These are phyloP conservation scores for Amphibolis antarctica DNA, from an alignment of 106 monocot genomes.

Conservation along the genomic window DNA sequence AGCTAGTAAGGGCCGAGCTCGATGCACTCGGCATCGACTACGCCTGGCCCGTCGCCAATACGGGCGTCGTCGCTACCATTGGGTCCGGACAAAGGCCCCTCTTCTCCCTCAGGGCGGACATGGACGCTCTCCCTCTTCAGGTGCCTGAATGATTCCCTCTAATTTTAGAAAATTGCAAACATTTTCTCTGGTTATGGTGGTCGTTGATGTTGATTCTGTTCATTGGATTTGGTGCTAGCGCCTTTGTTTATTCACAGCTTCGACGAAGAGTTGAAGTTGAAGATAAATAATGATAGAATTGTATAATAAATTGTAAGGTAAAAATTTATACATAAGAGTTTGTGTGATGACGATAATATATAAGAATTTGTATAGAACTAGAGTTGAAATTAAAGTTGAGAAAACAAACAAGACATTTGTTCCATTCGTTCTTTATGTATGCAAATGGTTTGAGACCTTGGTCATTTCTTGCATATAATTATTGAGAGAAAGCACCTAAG, in stretches of 20 bases:
- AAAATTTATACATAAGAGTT: too few species aligned
- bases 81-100: slow-evolving; percentile 41
- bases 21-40: slow-evolving; percentile 54
- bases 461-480: not conserved
- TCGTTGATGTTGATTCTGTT: not conserved
- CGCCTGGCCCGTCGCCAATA: slow-evolving; percentile 66
- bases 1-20: slow-evolving; percentile 63
- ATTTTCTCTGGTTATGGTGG: not conserved
- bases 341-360: too few species aligned
- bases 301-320: too few species aligned
- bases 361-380: too few species aligned
- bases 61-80: slow-evolving; percentile 60
- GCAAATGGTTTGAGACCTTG: not conserved
- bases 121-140: slow-evolving; percentile 61
- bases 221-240: not conserved
- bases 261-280: too few species aligned
- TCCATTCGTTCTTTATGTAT: too few species aligned
- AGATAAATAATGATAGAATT: too few species aligned
- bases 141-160: slow-evolving; percentile 8
- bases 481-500: not conserved
- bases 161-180: not conserved
- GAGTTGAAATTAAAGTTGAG: too few species aligned
- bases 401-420: too few species aligned
- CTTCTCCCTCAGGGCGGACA: slow-evolving; percentile 53
- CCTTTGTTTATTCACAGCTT: too few species aligned